Percentiles rank a stretch among this genome's conserved stretches.
Conservation (phyloP, 1,139 yeast genomes). For the Yamadazyma atlantica region DNA sequence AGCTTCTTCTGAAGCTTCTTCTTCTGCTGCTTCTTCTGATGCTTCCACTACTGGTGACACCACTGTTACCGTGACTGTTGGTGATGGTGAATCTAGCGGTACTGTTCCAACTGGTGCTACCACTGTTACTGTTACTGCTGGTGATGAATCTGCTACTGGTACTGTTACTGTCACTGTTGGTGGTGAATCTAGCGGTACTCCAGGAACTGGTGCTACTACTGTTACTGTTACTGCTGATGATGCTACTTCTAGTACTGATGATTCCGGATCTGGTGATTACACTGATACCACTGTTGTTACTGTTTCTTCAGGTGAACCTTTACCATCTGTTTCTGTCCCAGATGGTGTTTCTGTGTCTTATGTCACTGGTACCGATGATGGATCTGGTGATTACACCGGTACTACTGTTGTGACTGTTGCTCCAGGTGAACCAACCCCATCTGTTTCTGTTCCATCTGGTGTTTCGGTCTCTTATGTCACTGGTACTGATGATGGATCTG, state of each 20-base stretch:
- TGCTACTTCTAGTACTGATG: slow-evolving; percentile 11
- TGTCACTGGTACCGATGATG: slow-evolving; percentile 5
- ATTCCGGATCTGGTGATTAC: slow-evolving; percentile 4
- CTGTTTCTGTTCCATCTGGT: no score
- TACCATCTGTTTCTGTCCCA: slow-evolving; percentile 1
- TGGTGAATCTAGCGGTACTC: slow-evolving; percentile 10
- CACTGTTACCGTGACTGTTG: slow-evolving; percentile 2
- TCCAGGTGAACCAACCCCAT: no score
- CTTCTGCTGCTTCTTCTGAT: slow-evolving; percentile 13
- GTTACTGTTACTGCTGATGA: slow-evolving; percentile 10
- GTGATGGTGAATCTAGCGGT: slow-evolving; percentile 11
- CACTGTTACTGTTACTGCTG: slow-evolving; percentile 7
- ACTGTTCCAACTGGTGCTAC: no score
- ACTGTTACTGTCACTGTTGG: slow-evolving; percentile 10
- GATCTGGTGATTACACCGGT: slow-evolving; percentile 8
- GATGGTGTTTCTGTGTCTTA: slow-evolving; percentile 3
- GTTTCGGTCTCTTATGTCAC: no score
- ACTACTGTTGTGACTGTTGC: no score
- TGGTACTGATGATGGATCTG: slow-evolving; percentile 2
- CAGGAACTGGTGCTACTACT: slow-evolving; percentile 11
- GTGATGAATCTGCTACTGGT: slow-evolving; percentile 11
- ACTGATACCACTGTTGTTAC: slow-evolving; percentile 5
- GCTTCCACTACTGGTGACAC: slow-evolving; percentile 9
- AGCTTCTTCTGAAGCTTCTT: slow-evolving; percentile 9
- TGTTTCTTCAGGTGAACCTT: neutral